These are phyloP conservation scores for Peziza echinospora DNA, from an alignment of 495 filamentous ascomycete species.

Conservation along the genomic window DNA sequence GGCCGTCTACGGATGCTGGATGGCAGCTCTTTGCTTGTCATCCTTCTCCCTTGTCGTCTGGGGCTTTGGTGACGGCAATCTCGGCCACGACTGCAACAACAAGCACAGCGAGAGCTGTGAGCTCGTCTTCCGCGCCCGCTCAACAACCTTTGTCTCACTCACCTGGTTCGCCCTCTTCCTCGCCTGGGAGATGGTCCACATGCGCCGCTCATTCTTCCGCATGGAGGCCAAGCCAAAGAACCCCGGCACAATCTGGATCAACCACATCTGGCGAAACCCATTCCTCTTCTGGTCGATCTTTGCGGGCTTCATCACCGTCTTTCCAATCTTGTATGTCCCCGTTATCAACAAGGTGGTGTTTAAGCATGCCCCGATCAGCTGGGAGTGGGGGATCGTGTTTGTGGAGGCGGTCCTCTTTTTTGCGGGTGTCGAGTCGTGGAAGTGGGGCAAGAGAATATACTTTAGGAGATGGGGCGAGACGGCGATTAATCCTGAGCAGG, in stretches of 20 bases:
- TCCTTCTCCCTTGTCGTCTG: constrained; percentile 46
- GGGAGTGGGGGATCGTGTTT: constrained; percentile 51
- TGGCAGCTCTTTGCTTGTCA: constrained; percentile 41
- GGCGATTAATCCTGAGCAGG: constrained; percentile 14
- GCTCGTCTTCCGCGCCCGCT: constrained; percentile 50
- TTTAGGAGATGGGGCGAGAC: constrained; percentile 18
- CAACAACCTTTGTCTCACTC: constrained; percentile 53
- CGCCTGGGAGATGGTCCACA: constrained; percentile 51
- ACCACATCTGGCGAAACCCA: constrained; percentile 47
- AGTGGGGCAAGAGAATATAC: constrained; percentile 37
- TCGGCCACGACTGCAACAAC: constrained; percentile 42
- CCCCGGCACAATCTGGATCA: constrained; percentile 29
- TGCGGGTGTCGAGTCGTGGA: constrained; percentile 42
- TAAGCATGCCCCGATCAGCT: constrained; percentile 45
- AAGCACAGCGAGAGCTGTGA: constrained; percentile 32
- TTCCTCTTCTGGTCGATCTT: constrained; percentile 51
- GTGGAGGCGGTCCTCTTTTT: constrained; percentile 40
- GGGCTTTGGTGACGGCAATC: constrained; percentile 42
- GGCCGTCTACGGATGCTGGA: constrained; percentile 47
- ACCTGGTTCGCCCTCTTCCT: constrained; percentile 57
- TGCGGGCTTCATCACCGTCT: constrained; percentile 45
- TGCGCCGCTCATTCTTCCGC: constrained; percentile 45
- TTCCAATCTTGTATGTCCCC: constrained; percentile 51
- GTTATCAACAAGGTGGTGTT: constrained; percentile 48
- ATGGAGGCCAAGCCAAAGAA: constrained; percentile 38